A percentile compares a stretch with the other conserved stretches of the same genome.
Evolutionary conservation across 805 yeast species (phyloP).

Genomic region (Starmerella sp.): DNA sequence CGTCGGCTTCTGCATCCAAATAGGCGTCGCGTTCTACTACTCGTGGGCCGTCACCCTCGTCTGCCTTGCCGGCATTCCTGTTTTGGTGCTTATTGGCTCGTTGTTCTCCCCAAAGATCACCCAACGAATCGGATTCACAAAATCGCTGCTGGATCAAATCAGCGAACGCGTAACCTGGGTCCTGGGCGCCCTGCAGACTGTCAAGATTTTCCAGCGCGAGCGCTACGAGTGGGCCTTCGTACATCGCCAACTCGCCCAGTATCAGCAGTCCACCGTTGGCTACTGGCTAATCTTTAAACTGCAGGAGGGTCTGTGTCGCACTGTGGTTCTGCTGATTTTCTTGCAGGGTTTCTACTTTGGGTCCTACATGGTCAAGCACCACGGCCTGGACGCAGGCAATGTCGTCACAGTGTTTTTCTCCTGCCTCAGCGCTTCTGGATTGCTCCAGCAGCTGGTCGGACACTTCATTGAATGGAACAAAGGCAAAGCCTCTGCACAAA

Average conservation of each 20-base stretch:
- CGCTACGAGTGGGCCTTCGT: constrained; percentile 40
- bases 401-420: constrained; percentile 77
- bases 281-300: constrained; percentile 38
- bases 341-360: constrained; percentile 94
- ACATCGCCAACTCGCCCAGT: constrained; percentile 28
- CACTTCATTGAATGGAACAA: constrained; percentile 54
- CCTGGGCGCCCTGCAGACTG: constrained; percentile 45
- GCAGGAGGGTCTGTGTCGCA: constrained; percentile 47
- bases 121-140: constrained; percentile 44
- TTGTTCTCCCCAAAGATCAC: constrained; percentile 43
- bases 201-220: constrained; percentile 52
- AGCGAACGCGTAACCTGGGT: constrained; percentile 64
- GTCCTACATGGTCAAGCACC: constrained; percentile 45
- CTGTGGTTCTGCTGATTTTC: constrained; percentile 59
- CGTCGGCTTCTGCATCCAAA: constrained; percentile 45
- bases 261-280: constrained; percentile 34
- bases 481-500: constrained; percentile 56
- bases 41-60: constrained; percentile 82
- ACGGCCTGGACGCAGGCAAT: constrained; percentile 44
- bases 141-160: constrained; percentile 42
- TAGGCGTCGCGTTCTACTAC: constrained; percentile 48
- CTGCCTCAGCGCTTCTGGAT: constrained; percentile 59
- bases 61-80: constrained; percentile 62
- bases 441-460: constrained; percentile 44
- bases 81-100: constrained; percentile 42